These are phyloP conservation scores for Diaporthe citrichinensis DNA, from an alignment of 2,329 filamentous ascomycete species.

Conservation along the genomic window DNA sequence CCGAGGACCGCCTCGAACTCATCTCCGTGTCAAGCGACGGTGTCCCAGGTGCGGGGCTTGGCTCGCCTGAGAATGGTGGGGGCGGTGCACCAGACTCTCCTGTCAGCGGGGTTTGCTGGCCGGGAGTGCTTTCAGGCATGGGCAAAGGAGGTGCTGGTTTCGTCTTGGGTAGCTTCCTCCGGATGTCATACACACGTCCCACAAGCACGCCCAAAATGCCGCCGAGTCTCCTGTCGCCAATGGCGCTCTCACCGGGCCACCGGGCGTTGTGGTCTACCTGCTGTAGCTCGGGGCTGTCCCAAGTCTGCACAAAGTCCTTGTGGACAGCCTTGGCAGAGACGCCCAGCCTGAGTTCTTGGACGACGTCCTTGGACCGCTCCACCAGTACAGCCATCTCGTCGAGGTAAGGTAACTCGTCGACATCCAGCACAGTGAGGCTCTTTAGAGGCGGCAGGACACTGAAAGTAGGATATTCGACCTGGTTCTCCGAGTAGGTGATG, in stretches of 20 bases:
- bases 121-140: constrained; percentile 2
- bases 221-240: constrained; percentile 75
- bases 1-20: constrained; percentile 27
- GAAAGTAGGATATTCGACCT: constrained; percentile 84
- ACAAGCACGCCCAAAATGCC: constrained; percentile 79
- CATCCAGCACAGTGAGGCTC: constrained; percentile 82
- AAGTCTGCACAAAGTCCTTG: constrained; percentile 70
- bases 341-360: constrained; percentile 81
- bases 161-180: constrained; percentile 47
- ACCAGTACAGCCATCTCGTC: constrained; percentile 87
- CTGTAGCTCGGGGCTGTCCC: constrained; percentile 73
- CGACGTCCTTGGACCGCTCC: constrained; percentile 74
- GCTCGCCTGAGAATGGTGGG: constrained; percentile 5
- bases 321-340: constrained; percentile 67
- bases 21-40: constrained; percentile 26
- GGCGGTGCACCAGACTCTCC: constrained; percentile 18
- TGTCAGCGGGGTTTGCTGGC: constrained; percentile 10
- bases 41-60: constrained; percentile 15
- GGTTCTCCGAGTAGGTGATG: constrained; percentile 65
- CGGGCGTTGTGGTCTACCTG: constrained; percentile 73
- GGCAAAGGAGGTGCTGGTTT: constrained; percentile 13
- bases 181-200: constrained; percentile 75
- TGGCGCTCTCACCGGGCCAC: constrained; percentile 69
- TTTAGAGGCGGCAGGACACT: constrained; percentile 82
- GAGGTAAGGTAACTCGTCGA: constrained; percentile 85